Base-by-base conservation (phyloP, 805 yeast genomes). In the Starmerella vaccinii region DNA sequence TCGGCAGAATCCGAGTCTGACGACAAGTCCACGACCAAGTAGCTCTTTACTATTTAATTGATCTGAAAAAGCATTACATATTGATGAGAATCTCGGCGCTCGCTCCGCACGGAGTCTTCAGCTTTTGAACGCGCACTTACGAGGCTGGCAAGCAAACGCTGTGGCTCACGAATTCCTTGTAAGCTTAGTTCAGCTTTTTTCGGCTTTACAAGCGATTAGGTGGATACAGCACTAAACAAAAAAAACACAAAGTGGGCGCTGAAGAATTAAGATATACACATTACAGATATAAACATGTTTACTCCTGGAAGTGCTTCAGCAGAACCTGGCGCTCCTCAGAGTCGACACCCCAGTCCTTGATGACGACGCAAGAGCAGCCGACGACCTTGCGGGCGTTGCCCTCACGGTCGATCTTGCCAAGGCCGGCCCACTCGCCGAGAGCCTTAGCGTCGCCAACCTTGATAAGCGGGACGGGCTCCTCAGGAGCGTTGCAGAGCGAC, bases 391-490 rank as follows among this genome's bases (percentile, higher is more conserved):
- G 88, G 77, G 97, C 96, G 81, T 90, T 88, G 78, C 98, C 99
- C 69, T 92, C 97, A 78, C 96, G 87, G 94, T 92, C 97, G 69
- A 90, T 82, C 78, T 88, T 87, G 80, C 96, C 92, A 67, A 92
- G 81, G 84, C 98, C 98, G 70, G 97, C 97, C 98, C 98, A 92
- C 81, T 92, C 97, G 82, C 99, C 99, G 72, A 92, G 82, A 80
- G 87, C 85, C 84, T 92, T 92, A 71, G 97, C 96, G 72, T 92
- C 98, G 67, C 97, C 85, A 67, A 92, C 97, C 84, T 92, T 92
- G 84, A 92, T 84, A 76, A 92, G 80, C 68, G 98, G 97, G 65
- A 90, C 87, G 78, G 86, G 85, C 76, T 82, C 80, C 72, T 86
- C 95, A 70, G 94, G 87, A 77, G 87, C 95, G 80, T 89, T 86